Evolutionary conservation across 78 protist species (phyloP).

Genomic region (Planoprotostelium fungivorum): DNA sequence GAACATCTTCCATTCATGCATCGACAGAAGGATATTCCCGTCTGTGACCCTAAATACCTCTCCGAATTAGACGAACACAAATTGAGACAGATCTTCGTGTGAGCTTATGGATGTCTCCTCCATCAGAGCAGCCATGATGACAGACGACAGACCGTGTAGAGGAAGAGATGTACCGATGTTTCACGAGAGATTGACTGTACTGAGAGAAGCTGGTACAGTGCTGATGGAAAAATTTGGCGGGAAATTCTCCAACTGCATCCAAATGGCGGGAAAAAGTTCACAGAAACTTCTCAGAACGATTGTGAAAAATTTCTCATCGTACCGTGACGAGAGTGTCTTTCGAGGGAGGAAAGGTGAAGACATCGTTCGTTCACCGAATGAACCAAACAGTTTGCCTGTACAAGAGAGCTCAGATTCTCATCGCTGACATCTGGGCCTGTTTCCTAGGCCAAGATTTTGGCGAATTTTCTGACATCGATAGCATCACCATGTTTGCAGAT

Average conservation of each 20-base stretch:
- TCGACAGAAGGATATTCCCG: conserved; percentile 14
- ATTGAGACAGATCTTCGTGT: neutral
- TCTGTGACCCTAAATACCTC: conserved; percentile 10
- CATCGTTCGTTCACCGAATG: neutral
- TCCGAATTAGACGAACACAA: neutral
- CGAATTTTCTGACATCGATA: conserved; percentile 70
- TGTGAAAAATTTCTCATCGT: neutral
- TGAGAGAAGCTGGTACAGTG: conserved; percentile 36
- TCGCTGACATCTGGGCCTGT: conserved; percentile 86
- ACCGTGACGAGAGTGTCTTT: neutral
- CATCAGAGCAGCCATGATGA: conserved; percentile 14
- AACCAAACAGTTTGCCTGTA: conserved; percentile 43
- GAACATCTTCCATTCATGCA: conserved; percentile 34
- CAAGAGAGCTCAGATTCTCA: conserved; percentile 88
- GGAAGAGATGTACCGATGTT: conserved; percentile 33
- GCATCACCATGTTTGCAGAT: conserved; percentile 88
- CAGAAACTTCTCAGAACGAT: neutral
- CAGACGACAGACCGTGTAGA: conserved; percentile 2
- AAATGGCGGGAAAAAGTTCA: conserved; percentile 1
- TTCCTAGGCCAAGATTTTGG: conserved; percentile 74
- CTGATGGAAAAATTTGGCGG: conserved; percentile 24
- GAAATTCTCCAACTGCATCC: conserved; percentile 32
- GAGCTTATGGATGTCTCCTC: conserved; percentile 32
- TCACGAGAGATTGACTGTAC: conserved; percentile 29
- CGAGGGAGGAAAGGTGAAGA: neutral